phyloP scores from a whole-genome alignment of 2,329 filamentous ascomycete genomes.

The Colletotrichum sp. region DNA sequence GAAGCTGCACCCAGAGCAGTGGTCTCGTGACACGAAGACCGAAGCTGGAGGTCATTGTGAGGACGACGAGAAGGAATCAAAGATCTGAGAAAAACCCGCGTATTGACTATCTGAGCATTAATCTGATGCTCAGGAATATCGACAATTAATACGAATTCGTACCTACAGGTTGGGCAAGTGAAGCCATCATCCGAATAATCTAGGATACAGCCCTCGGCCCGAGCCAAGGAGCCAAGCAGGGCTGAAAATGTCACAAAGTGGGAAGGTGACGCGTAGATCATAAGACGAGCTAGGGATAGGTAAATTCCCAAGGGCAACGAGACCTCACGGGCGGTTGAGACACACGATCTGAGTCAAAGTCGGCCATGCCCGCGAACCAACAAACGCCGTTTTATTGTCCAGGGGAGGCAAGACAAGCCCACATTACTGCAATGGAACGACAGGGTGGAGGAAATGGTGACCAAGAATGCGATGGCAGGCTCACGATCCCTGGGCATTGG shows the following conservation, averaged over 20 bases:
- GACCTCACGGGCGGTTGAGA: not conserved
- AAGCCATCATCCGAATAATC: not conserved
- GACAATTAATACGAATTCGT: not conserved
- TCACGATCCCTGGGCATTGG: not conserved
- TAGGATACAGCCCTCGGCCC: not conserved
- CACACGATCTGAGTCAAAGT: not conserved
- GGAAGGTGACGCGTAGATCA: not conserved
- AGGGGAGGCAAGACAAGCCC: not conserved
- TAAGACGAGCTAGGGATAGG: not conserved
- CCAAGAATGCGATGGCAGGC: not conserved
- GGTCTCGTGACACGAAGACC: not conserved
- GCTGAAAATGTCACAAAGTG: not conserved
- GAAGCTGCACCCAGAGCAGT: not conserved
- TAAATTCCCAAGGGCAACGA: not conserved
- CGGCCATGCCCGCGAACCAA: not conserved
- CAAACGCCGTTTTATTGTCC: not conserved
- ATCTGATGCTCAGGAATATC: not conserved
- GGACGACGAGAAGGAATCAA: not conserved
- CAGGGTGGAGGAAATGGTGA: not conserved
- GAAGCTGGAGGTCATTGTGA: not conserved
- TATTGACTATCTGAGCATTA: not conserved
- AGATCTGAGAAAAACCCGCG: fast-evolving
- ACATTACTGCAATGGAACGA: not conserved
- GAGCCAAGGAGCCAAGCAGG: not conserved
- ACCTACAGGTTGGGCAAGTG: not conserved